These are phyloP conservation scores for Trametes cinnabarina DNA, from an alignment of 768 basidiomycete genomes.

Conservation along the genomic window DNA sequence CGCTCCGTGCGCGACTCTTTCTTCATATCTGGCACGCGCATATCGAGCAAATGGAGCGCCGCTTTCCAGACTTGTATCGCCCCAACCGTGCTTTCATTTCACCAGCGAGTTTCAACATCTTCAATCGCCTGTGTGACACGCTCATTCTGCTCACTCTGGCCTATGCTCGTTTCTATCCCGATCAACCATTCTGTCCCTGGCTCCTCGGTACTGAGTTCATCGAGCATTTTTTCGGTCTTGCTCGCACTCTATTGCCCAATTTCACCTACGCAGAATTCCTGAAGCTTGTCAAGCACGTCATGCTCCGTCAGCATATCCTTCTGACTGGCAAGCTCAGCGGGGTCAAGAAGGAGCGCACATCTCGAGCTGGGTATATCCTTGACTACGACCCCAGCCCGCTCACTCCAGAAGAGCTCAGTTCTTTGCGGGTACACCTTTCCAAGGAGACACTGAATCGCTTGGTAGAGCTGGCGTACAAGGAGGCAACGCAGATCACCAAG, in stretches of 20 bases:
- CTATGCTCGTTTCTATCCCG: constrained; percentile 21
- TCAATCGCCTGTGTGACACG: constrained; percentile 30
- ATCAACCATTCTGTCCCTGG: background rate
- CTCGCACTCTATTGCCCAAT: constrained; percentile 27
- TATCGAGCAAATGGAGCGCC: constrained; percentile 1
- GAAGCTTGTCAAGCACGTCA: constrained; percentile 27
- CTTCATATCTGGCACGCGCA: constrained; percentile 12
- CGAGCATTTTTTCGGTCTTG: constrained; percentile 31
- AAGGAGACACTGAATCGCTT: too few species aligned
- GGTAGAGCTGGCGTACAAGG: too few species aligned
- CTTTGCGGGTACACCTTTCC: background rate
- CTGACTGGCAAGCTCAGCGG: constrained; percentile 20
- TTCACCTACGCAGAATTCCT: constrained; percentile 30
- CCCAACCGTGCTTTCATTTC: constrained; percentile 25
- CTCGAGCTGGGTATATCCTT: constrained; percentile 23
- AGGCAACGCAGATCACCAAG: too few species aligned
- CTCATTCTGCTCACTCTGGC: constrained; percentile 23
- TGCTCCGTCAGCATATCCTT: constrained; percentile 28
- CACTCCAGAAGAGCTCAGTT: background rate
- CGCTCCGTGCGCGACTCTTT: constrained; percentile 22
- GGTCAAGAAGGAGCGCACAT: constrained; percentile 16
- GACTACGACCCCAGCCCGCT: constrained; percentile 19
- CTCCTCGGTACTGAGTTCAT: constrained; percentile 9
- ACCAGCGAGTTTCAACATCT: constrained; percentile 27
- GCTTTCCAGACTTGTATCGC: constrained; percentile 27